phyloP scores from a whole-genome alignment of 23 red algal genomes.

The Cyanidium caldarium region DNA sequence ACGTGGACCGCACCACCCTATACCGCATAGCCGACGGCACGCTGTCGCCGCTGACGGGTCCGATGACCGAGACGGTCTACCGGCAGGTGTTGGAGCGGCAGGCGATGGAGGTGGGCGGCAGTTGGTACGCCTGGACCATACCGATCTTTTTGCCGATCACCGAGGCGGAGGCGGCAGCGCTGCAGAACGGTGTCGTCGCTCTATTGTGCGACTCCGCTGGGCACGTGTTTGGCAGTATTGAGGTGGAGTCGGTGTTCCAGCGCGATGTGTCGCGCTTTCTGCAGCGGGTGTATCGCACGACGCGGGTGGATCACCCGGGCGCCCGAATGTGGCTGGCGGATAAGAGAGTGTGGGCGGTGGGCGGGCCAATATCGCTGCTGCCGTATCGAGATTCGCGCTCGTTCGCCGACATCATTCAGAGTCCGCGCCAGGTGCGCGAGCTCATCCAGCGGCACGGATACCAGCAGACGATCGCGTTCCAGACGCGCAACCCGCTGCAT shows the following conservation, averaged over 20 bases:
- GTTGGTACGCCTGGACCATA: slow-evolving; percentile 67
- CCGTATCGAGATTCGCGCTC: slow-evolving; percentile 34
- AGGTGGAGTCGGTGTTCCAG: slow-evolving; percentile 25
- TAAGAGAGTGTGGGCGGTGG: slow-evolving; percentile 25
- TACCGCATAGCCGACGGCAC: slow-evolving; percentile 85
- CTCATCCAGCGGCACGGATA: slow-evolving; percentile 34
- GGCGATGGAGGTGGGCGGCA: slow-evolving; percentile 37
- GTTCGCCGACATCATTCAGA: slow-evolving; percentile 61
- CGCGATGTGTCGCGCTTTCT: slow-evolving; percentile 72
- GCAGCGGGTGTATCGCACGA: slow-evolving; percentile 53
- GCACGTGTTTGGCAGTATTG: slow-evolving; percentile 41
- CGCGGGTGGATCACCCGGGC: slow-evolving; percentile 79
- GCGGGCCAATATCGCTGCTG: slow-evolving; percentile 41
- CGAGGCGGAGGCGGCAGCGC: slow-evolving; percentile 33
- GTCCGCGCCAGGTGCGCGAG: slow-evolving; percentile 40
- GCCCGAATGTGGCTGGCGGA: slow-evolving; percentile 74
- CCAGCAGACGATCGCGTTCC: slow-evolving; percentile 63
- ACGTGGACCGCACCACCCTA: slow-evolving; percentile 61
- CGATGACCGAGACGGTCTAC: slow-evolving; percentile 79
- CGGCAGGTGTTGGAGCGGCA: slow-evolving; percentile 35
- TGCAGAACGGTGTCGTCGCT: slow-evolving; percentile 32
- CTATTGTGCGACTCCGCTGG: slow-evolving; percentile 30
- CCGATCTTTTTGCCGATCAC: slow-evolving; percentile 69
- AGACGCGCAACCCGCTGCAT: slow-evolving; percentile 94
- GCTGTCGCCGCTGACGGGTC: slow-evolving; percentile 85